A percentile compares a stretch with the other conserved stretches of the same genome.
Conservation (phyloP, 805 yeast species). For the Zygoascus ofunaensis region DNA sequence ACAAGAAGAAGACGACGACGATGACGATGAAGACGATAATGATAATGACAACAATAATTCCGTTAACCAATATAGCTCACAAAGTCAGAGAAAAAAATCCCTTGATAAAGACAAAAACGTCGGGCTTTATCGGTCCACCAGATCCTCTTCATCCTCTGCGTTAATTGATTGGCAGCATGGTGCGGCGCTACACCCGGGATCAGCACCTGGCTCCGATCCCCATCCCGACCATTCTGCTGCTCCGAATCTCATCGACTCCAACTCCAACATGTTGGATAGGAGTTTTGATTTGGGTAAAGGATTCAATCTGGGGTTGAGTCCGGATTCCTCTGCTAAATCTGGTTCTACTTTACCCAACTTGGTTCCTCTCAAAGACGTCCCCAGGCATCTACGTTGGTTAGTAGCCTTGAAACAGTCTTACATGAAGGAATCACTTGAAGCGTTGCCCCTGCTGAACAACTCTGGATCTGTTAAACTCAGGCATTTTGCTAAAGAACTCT, state of each 20-base stretch:
- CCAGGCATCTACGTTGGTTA: not conserved
- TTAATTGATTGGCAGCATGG: not conserved
- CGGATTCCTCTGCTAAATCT: not conserved
- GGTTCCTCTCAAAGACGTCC: not conserved
- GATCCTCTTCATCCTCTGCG: not conserved
- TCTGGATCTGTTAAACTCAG: too few species aligned
- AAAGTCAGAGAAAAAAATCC: too few species aligned
- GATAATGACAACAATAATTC: too few species aligned
- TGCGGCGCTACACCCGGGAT: not conserved
- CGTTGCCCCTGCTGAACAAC: not conserved
- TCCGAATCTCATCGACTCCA: not conserved
- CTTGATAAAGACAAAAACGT: too few species aligned
- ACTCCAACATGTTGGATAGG: not conserved
- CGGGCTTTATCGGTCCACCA: too few species aligned
- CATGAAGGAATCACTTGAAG: not conserved
- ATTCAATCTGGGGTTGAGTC: not conserved
- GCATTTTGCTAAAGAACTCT: too few species aligned
- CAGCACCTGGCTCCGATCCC: too few species aligned
- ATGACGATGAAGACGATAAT: not conserved
- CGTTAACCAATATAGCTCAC: too few species aligned
- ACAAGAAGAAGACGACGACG: conserved; percentile 1
- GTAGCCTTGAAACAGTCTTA: not conserved
- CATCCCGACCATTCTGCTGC: not conserved
- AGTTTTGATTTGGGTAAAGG: not conserved
- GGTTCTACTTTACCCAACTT: too few species aligned